A percentile compares a stretch with the other conserved stretches of the same genome.
These are phyloP conservation scores for Sungouiozyma ichnusensis DNA, from an alignment of 805 yeast genomes.

Conservation along the genomic window DNA sequence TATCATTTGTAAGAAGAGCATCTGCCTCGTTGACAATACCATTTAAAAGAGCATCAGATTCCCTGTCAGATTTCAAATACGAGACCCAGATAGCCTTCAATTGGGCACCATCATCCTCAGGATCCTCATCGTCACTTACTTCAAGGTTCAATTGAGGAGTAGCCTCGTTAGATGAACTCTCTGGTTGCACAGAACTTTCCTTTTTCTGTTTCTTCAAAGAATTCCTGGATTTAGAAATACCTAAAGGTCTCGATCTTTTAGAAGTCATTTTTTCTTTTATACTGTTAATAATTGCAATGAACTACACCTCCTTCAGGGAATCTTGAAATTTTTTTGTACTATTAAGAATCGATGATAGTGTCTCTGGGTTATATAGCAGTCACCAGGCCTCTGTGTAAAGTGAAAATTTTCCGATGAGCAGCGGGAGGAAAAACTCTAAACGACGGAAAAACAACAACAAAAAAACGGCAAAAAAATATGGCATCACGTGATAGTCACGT, in stretches of 20 bases:
- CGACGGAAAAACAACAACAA: neutral
- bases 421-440: neutral
- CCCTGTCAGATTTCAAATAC: slow-evolving; percentile 44
- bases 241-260: slow-evolving; percentile 46
- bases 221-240: slow-evolving; percentile 48
- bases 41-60: slow-evolving; percentile 55
- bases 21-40: slow-evolving; percentile 94
- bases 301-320: too few relatives aligned
- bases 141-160: slow-evolving; percentile 49
- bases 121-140: slow-evolving; percentile 56
- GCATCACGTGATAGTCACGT: neutral
- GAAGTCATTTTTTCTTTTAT: slow-evolving; percentile 37
- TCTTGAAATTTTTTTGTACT: too few relatives aligned
- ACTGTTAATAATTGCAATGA: neutral
- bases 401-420: neutral
- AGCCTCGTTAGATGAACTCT: slow-evolving; percentile 11
- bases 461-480: too few relatives aligned
- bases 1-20: slow-evolving; percentile 37
- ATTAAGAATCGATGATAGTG: too few relatives aligned
- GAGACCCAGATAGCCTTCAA: slow-evolving; percentile 63
- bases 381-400: neutral
- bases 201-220: slow-evolving; percentile 24
- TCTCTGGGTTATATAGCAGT: too few relatives aligned
- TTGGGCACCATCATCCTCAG: slow-evolving; percentile 73
- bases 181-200: slow-evolving; percentile 7